A percentile compares a stretch with the other conserved stretches of the same genome.
phyloP scores from a whole-genome alignment of 306 rosid species.

The Cucurbita moschata region DNA sequence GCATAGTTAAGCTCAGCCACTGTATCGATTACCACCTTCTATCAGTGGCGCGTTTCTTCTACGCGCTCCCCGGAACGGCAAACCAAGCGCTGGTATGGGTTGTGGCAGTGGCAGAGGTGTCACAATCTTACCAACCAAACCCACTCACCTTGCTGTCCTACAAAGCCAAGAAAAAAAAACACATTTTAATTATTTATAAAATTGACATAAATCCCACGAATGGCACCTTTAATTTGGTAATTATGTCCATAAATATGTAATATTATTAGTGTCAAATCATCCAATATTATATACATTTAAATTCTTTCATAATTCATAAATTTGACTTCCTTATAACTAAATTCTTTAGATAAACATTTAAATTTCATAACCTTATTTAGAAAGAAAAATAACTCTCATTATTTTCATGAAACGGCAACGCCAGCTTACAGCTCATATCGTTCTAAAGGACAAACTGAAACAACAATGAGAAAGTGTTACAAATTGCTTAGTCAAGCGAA shows the following conservation, averaged over 20 bases:
- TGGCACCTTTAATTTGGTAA: not conserved
- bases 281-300: not conserved
- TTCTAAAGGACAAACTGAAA: not conserved
- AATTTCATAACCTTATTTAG: not conserved
- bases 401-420: not conserved
- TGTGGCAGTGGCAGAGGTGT: not conserved
- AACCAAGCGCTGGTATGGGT: not conserved
- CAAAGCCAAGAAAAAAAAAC: not conserved
- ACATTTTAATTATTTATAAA: not conserved
- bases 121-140: conserved; percentile 6
- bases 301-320: not conserved
- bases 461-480: not conserved
- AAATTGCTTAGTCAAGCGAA: not conserved
- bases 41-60: not conserved
- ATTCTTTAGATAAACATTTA: no score
- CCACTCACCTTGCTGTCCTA: conserved; percentile 1
- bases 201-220: not conserved
- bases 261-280: no score
- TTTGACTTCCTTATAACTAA: not conserved
- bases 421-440: not conserved
- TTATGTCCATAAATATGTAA: not conserved
- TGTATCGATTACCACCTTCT: not conserved
- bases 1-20: not conserved
- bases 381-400: not conserved
- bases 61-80: not conserved